Evolutionary conservation across 805 yeast genomes (phyloP), one percentile per base, ranked within the genome.

Genomic region (Yamadazyma nakazawae): DNA sequence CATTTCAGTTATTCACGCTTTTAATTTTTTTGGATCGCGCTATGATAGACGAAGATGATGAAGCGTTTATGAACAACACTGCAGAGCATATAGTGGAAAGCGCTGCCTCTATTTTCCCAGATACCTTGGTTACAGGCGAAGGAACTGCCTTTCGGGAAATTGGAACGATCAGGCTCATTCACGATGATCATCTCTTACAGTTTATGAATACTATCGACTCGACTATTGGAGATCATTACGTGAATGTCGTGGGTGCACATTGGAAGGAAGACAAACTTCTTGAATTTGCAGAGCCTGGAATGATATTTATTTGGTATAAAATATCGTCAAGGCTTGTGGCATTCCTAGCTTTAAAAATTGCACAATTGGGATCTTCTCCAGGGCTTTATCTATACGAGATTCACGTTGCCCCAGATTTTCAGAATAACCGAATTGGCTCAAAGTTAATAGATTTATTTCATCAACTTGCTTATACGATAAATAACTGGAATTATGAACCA

Each of bases 321-420:
- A 13, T 17, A 3, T 42, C 26, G 6, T 36, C 26, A 8, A 6
- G 25, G 8, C 34, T 72, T 1, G 57, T 62, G 1, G 81, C 74
- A 0, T 80, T 80, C 50, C 37, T 78, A 11, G 77, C 84, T 1
- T 57, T 78, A 44, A 69, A 70, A 51, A 44, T 75, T n/a, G 72
- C 77, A 0, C 30, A 51, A 8, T 80, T 78, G 42, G 63, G 65
- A 25, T 71, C 60, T 9, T 51, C 54, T 4, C 59, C 66, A 41
- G 74, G 73, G 13, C 46, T 81, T 8, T 82, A 81, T 52, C 62
- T 82, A 9, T 82, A 79, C 52, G 87, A 82, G 55, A 75, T 82
- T 32, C 87, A 82, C 45, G 59, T 81, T 0, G 26, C 47, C 1
- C 64, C 67, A 1, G 13, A 40, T 10, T 66, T 51, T 46, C 77